Base-by-base conservation (phyloP, 768 basidiomycete species). In the Lactifluus volemus region DNA sequence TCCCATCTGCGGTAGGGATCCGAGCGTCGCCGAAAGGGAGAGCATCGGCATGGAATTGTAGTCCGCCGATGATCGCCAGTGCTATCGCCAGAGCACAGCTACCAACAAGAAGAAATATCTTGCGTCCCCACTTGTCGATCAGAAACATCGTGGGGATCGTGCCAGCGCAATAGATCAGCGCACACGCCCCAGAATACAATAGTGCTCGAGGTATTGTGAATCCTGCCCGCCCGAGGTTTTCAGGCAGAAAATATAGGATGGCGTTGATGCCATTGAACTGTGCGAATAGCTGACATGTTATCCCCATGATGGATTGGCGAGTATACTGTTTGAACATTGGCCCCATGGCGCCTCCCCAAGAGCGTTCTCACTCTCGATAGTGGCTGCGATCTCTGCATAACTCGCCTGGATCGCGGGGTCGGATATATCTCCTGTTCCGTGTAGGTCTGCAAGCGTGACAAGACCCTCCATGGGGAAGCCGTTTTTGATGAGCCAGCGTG, bases 201-300 rank as follows among this genome's bases (percentile, higher is more conserved):
- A 81, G 68, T 10, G 79, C 74, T 8, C 71, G 74, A 29, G 74
- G 68, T 44, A 76, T 70, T 25, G 71, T 71, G 71, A 81, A 81
- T 12, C 81, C 80, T 2, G 80, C 77, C 21, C 79, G 76, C 5
- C 77, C 75, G 60, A 82, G 71, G 60, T 78, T 80, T 60, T 77
- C 77, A 9, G 82, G 82, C 11, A 84, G 73, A 67, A 80, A 83
- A 66, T 84, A 84, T 29, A 84, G 72, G 53, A 85, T 78, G 11
- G 79, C 79, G 59, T 81, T 81, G 70, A 82, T 80, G 21, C 81
- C 80, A 66, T 82, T 81, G 68, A 79, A 77, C 62, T 81, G 80
- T 1, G 79, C 79, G 56, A 81, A 80, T 65, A 67, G 39, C 53
- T 85, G 84, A 47, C 79, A 79, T 0, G 77, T 78, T 63, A 79